These are phyloP conservation scores for Setaria italica DNA, from an alignment of 202 grass and related monocot species.

Conservation along the genomic window DNA sequence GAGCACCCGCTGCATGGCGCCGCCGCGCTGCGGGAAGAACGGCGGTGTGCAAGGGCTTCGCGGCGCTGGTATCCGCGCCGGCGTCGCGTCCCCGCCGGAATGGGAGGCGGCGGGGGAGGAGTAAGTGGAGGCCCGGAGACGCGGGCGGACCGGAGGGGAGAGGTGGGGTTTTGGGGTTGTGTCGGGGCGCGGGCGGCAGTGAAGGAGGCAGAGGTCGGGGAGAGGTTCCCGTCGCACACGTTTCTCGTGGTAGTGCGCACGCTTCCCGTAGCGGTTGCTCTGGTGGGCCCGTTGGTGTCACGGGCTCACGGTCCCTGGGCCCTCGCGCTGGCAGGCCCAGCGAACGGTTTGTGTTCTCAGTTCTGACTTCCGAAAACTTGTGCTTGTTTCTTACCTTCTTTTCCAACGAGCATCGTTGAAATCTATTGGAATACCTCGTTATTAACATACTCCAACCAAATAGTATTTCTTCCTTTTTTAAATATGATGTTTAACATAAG, in stretches of 20 bases:
- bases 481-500: too few species aligned
- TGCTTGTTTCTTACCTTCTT: too few species aligned
- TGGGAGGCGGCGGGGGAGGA: not conserved
- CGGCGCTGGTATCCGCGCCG: conserved; percentile 7
- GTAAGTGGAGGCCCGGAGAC: not conserved
- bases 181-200: conserved; percentile 42
- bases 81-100: conserved; percentile 43
- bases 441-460: too few species aligned
- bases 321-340: not conserved
- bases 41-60: conserved; percentile 43
- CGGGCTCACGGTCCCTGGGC: not conserved
- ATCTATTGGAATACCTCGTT: too few species aligned
- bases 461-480: too few species aligned
- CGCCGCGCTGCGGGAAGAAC: not conserved
- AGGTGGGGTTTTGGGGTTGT: conserved; percentile 31
- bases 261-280: not conserved
- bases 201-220: conserved; percentile 10
- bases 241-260: conserved; percentile 29
- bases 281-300: not conserved
- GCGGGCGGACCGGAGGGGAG: not conserved
- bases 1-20: conserved; percentile 76
- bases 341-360: too few species aligned
- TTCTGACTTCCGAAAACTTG: too few species aligned
- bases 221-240: not conserved
- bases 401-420: too few species aligned